A percentile compares a stretch with the other conserved stretches of the same genome.
phyloP scores from a whole-genome alignment of 1,284 basidiomycete species.

The Porogramme epimiltina region DNA sequence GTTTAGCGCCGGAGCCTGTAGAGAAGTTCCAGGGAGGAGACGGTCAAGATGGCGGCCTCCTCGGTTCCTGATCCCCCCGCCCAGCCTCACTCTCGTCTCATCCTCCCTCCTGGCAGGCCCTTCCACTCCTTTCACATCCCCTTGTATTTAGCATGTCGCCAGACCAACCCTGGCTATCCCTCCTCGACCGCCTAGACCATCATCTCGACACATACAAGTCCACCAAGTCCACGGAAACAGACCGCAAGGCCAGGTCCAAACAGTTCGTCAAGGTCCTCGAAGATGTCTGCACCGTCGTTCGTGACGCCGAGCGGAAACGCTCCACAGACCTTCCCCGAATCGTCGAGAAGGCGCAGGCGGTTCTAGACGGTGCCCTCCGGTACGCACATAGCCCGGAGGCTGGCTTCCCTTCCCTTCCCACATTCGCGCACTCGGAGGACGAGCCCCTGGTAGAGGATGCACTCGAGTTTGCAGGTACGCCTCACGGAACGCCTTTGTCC shows the following conservation, averaged over 20 bases:
- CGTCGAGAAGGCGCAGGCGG: constrained; percentile 34
- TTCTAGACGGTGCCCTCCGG: constrained; percentile 22
- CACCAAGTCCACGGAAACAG: neutral
- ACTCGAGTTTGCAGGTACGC: constrained; percentile 8
- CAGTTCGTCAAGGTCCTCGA: constrained; percentile 17
- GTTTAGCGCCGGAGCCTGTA: neutral
- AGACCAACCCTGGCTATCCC: constrained; percentile 3
- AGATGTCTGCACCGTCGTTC: constrained; percentile 21
- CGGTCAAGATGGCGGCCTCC: neutral
- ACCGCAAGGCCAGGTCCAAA: constrained; percentile 7
- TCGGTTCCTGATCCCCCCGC: neutral
- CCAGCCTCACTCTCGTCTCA: neutral
- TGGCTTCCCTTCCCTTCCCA: constrained; percentile 29
- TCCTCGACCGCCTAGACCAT: constrained; percentile 8
- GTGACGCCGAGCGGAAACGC: constrained; percentile 18
- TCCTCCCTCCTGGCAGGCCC: neutral
- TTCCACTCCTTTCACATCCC: neutral
- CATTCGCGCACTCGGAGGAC: constrained; percentile 35
- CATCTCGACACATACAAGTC: constrained; percentile 2
- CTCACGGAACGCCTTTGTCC: too few species aligned
- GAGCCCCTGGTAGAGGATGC: constrained; percentile 26
- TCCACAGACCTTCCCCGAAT: constrained; percentile 26
- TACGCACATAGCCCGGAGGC: constrained; percentile 23
- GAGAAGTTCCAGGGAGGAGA: neutral
- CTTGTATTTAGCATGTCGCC: neutral